Percentiles rank a stretch among this genome's conserved stretches.
phyloP scores from a whole-genome alignment of 495 filamentous ascomycete species.

The Aspergillus nanangensis region DNA sequence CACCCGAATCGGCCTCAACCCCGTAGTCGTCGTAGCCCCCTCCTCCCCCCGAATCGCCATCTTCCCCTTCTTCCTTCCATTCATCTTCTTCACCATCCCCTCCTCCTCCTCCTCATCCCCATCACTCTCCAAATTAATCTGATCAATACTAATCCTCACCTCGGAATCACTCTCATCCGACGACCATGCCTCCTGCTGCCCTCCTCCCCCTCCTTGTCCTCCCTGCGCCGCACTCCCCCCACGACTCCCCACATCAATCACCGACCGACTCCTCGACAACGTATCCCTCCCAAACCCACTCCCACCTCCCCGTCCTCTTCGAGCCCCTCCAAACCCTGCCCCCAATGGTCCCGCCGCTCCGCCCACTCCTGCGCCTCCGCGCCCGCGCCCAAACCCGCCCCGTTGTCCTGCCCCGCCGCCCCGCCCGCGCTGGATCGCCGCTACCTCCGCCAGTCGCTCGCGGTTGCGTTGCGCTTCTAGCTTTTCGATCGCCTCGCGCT shows the following conservation, averaged over 20 bases:
- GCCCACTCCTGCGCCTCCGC: constrained; percentile 30
- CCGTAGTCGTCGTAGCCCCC: constrained; percentile 11
- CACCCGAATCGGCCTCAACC: constrained; percentile 44
- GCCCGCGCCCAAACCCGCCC: constrained; percentile 24
- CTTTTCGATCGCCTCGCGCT: constrained; percentile 46
- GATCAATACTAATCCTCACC: constrained; percentile 43
- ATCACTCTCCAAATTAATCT: constrained; percentile 45
- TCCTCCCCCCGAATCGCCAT: constrained; percentile 17
- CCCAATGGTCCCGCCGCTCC: constrained; percentile 31
- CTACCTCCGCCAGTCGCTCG: constrained; percentile 40
- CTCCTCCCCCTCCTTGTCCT: constrained; percentile 7
- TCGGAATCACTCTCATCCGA: constrained; percentile 41
- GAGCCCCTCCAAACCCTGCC: constrained; percentile 17
- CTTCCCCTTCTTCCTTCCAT: constrained; percentile 43
- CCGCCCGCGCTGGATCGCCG: constrained; percentile 36
- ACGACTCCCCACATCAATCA: constrained; percentile 19
- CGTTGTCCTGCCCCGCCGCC: constrained; percentile 18
- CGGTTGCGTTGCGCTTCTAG: constrained; percentile 43
- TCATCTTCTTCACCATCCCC: constrained; percentile 24
- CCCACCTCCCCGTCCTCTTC: constrained; percentile 26
- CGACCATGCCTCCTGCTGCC: constrained; percentile 10
- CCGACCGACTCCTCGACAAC: constrained; percentile 23
- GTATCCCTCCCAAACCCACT: constrained; percentile 22
- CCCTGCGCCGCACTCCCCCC: constrained; percentile 10
- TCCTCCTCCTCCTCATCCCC: constrained; percentile 29